These are phyloP conservation scores for Backusella mclennaniae DNA, from an alignment of 192 early-diverging fungal species.

Conservation along the genomic window DNA sequence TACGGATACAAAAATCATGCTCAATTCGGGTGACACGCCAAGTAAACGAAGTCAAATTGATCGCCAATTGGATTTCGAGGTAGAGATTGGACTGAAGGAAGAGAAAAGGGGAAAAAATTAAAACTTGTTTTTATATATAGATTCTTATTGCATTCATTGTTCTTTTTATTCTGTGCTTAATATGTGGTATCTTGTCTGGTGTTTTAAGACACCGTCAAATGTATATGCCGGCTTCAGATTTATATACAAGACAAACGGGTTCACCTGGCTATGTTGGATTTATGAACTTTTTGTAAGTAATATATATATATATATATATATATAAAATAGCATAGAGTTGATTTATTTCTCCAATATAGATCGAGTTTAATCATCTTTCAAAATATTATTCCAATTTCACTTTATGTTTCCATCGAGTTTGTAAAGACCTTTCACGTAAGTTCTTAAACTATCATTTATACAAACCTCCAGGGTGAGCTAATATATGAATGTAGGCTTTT, in stretches of 20 bases:
- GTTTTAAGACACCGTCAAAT: constrained; percentile 21
- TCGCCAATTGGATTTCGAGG: constrained; percentile 72
- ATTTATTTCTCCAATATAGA: background rate
- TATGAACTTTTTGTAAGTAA: constrained; percentile 38
- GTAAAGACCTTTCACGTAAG: constrained; percentile 76
- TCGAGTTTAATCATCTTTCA: constrained; percentile 90
- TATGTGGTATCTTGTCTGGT: constrained; percentile 50
- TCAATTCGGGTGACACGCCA: constrained; percentile 89
- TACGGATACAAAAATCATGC: constrained; percentile 86
- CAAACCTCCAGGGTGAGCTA: background rate
- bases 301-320: too few relatives aligned
- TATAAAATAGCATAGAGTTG: too few relatives aligned
- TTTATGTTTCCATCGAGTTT: constrained; percentile 93
- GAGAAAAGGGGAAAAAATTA: background rate
- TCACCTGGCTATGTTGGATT: constrained; percentile 29
- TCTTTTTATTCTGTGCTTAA: constrained; percentile 48
- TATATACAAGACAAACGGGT: constrained; percentile 17
- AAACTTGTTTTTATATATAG: constrained; percentile 20
- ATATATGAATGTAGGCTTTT: constrained; percentile 41
- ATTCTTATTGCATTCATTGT: constrained; percentile 56
- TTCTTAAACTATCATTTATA: background rate
- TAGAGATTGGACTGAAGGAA: background rate
- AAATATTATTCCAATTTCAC: constrained; percentile 94
- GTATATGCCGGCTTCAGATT: background rate
- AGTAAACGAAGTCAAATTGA: constrained; percentile 77